These are phyloP conservation scores for Plasmodium knowlesi DNA, from an alignment of 169 alveolate genomes.

Conservation along the genomic window DNA sequence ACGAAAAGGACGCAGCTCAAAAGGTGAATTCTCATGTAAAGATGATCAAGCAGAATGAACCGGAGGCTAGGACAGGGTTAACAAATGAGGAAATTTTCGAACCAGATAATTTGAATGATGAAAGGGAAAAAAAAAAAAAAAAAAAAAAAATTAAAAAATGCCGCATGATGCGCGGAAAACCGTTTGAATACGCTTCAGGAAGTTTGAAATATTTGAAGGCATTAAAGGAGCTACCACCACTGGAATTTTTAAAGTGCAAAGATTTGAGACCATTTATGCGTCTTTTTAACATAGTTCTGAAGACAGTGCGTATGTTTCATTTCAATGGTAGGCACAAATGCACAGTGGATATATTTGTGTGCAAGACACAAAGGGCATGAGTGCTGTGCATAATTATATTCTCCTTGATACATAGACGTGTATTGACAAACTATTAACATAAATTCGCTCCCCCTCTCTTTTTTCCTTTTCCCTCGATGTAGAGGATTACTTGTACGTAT, in stretches of 20 bases:
- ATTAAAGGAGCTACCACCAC: constrained; percentile 39
- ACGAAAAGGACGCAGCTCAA: background rate
- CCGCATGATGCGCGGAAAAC: background rate
- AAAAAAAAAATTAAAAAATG: background rate
- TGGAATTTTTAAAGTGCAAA: constrained; percentile 50
- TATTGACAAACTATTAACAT: background rate
- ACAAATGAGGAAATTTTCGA: background rate
- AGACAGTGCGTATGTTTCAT: background rate
- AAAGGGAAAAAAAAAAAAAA: background rate
- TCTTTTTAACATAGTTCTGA: constrained; percentile 55
- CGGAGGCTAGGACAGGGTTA: background rate
- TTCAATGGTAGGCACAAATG: constrained; percentile 6
- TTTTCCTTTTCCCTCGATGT: background rate
- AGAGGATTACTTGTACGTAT: constrained; percentile 20
- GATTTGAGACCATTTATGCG: constrained; percentile 54
- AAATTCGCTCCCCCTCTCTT: background rate
- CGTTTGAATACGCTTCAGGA: constrained; percentile 28
- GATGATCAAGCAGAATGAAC: background rate
- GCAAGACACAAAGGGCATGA: background rate
- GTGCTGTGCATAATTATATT: background rate
- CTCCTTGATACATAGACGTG: background rate
- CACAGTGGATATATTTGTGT: background rate
- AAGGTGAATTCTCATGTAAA: background rate
- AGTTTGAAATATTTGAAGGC: constrained; percentile 48
- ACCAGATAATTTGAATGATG: background rate